A percentile compares a stretch with the other conserved stretches of the same genome.
phyloP scores from a whole-genome alignment of 768 basidiomycete species.

The Boletus reticuloceps region DNA sequence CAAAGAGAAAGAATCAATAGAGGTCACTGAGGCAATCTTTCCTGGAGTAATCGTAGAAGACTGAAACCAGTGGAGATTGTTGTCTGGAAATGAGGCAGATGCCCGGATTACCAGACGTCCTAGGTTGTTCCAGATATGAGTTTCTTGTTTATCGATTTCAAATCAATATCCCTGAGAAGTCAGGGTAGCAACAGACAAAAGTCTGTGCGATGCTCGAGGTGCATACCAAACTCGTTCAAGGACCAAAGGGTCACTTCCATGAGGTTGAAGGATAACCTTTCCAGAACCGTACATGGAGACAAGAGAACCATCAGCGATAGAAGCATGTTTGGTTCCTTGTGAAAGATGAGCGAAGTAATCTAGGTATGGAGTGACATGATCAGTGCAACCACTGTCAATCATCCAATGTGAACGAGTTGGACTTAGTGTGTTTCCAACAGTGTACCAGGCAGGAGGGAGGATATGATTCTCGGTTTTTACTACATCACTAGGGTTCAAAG shows the following conservation, averaged over 20 bases:
- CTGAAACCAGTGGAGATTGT: background rate
- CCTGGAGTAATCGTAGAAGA: background rate
- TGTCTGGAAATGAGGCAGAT: background rate
- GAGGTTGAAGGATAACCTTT: background rate
- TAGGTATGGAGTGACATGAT: background rate
- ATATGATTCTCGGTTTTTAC: too few relatives aligned
- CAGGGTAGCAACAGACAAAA: background rate
- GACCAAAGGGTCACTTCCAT: background rate
- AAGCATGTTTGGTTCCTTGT: fast-evolving
- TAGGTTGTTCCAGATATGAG: background rate
- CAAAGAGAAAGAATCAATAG: background rate
- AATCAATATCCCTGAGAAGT: background rate
- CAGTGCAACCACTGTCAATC: background rate
- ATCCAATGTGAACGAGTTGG: background rate
- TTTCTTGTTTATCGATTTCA: background rate
- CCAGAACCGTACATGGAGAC: background rate
- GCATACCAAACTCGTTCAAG: background rate
- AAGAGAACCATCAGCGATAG: background rate
- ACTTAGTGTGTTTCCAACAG: too few relatives aligned
- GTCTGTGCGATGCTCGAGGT: background rate
- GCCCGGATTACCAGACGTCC: background rate
- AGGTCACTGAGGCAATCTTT: too few relatives aligned
- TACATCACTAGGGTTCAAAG: too few relatives aligned
- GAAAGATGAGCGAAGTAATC: background rate
- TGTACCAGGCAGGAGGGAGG: too few relatives aligned